Evolutionary conservation across 192 early-diverging fungal species (phyloP).

Genomic region (Phlyctochytrium bullatum): DNA sequence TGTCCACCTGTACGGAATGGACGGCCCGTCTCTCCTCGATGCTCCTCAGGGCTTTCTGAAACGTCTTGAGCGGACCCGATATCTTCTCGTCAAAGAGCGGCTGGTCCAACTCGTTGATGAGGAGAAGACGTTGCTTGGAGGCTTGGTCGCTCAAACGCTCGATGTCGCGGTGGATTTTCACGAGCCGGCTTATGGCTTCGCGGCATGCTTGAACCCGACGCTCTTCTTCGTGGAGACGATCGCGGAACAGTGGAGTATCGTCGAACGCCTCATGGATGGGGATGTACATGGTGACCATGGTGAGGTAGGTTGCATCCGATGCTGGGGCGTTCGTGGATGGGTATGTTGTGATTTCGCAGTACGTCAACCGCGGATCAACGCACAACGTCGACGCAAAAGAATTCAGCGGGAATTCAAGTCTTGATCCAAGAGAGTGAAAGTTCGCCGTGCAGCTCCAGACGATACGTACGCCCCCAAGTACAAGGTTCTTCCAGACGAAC

Average conservation of each 20-base stretch:
- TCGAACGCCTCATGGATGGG: constrained; percentile 6
- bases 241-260: constrained; percentile 5
- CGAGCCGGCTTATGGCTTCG: background rate
- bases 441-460: too few relatives aligned
- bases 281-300: background rate
- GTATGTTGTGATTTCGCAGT: background rate
- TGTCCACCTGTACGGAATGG: background rate
- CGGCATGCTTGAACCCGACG: background rate
- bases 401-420: too few relatives aligned
- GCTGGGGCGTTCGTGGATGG: background rate
- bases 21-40: constrained; percentile 7
- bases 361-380: background rate
- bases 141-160: background rate
- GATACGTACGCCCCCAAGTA: too few relatives aligned
- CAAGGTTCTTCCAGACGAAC: too few relatives aligned
- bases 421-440: too few relatives aligned
- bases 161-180: background rate
- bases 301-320: background rate
- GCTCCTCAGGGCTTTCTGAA: constrained; percentile 1
- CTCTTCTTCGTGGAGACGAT: constrained; percentile 7
- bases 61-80: background rate
- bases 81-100: constrained; percentile 7
- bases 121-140: background rate
- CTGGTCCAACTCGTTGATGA: background rate
- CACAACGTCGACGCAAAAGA: too few relatives aligned